These are phyloP conservation scores for Trifolium subterraneum DNA, from an alignment of 306 rosid species.

Conservation along the genomic window DNA sequence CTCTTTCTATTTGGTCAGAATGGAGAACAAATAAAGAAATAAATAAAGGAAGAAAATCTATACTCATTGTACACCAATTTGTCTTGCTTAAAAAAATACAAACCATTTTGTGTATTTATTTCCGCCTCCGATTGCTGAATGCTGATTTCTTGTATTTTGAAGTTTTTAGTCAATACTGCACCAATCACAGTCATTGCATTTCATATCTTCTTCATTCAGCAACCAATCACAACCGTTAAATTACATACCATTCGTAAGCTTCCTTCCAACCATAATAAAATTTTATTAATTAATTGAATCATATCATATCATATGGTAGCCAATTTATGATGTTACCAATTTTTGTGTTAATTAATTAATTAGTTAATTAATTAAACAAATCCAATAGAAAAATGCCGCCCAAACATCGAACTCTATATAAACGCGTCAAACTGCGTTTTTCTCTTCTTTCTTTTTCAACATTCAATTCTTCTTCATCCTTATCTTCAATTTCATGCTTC, in stretches of 20 bases:
- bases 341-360: conserved; percentile 15
- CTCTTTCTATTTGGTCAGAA: too few species aligned
- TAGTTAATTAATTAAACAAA: conserved; percentile 17
- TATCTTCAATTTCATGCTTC: not conserved
- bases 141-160: too few species aligned
- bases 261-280: not conserved
- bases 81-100: too few species aligned
- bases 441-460: not conserved
- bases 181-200: conserved; percentile 35
- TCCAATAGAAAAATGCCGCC: conserved; percentile 37
- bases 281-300: not conserved
- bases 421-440: conserved; percentile 41
- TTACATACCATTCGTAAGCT: not conserved
- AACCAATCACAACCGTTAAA: conserved; percentile 42
- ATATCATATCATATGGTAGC: conserved; percentile 18
- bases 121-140: too few species aligned
- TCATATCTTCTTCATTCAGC: conserved; percentile 28
- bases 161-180: not conserved
- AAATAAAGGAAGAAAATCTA: too few species aligned
- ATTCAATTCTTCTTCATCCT: not conserved
- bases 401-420: conserved; percentile 54
- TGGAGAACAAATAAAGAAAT: too few species aligned
- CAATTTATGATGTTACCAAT: conserved; percentile 19
- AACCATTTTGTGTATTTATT: too few species aligned
- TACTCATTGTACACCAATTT: too few species aligned